Evolutionary conservation across 768 basidiomycete genomes (phyloP).

Genomic region (Rhizopogon rudus): DNA sequence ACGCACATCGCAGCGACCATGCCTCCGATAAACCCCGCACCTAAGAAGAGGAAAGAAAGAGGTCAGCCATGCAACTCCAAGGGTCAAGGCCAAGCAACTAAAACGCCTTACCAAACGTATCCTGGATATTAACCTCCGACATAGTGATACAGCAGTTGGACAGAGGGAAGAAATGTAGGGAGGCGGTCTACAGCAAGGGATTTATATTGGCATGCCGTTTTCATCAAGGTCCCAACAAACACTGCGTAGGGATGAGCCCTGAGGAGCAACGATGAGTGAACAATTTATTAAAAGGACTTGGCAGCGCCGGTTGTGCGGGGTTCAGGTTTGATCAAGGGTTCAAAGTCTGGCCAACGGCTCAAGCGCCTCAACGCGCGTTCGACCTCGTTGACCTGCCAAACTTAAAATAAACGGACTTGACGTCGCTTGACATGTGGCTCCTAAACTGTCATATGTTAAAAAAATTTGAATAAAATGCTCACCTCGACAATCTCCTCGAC

Average conservation of each 20-base stretch:
- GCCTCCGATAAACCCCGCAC: conserved; percentile 17
- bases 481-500: too few species aligned
- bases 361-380: too few species aligned
- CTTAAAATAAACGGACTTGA: too few species aligned
- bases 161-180: not conserved
- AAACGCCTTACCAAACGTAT: conserved; percentile 4
- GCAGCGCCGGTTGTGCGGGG: not conserved
- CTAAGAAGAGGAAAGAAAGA: not conserved
- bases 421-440: too few species aligned
- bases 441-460: too few species aligned
- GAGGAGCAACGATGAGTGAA: not conserved
- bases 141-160: not conserved
- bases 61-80: not conserved
- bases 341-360: too few species aligned
- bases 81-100: not conserved
- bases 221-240: not conserved
- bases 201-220: not conserved
- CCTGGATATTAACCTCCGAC: not conserved
- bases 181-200: not conserved
- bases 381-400: too few species aligned
- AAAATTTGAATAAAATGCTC: too few species aligned
- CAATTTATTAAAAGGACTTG: not conserved
- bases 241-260: not conserved
- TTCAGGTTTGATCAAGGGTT: too few species aligned
- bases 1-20: conserved; percentile 14